Conservation (phyloP, 768 basidiomycete genomes). For the Rubroboletus pulcherrimus region DNA sequence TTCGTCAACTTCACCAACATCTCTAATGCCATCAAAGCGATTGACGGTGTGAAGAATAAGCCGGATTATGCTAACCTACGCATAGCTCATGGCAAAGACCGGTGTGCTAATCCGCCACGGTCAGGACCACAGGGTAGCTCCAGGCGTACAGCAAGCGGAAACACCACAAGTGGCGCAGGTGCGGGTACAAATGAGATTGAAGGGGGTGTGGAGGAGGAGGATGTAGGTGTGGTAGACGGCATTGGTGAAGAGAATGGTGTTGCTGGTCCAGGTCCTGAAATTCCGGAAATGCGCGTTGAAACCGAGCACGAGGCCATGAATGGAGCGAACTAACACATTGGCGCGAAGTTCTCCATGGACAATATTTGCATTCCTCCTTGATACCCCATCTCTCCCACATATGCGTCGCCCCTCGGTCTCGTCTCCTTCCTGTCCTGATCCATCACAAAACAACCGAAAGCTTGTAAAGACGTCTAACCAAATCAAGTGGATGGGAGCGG, state of each 20-base stretch:
- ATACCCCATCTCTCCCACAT: conserved; percentile 26
- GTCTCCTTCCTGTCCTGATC: conserved; percentile 20
- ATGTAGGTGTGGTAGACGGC: conserved; percentile 17
- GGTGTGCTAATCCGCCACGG: conserved; percentile 90
- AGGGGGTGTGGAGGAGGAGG: conserved; percentile 25
- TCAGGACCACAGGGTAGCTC: conserved; percentile 73
- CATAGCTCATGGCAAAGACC: conserved; percentile 93
- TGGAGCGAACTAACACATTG: conserved; percentile 19
- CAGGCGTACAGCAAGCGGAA: conserved; percentile 46
- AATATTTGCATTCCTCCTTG: conserved; percentile 29
- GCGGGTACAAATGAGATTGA: conserved; percentile 12
- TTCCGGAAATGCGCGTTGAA: conserved; percentile 45
- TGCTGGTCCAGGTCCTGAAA: conserved; percentile 25
- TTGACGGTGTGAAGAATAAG: conserved; percentile 89
- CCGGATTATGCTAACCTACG: conserved; percentile 86
- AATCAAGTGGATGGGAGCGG: conserved; percentile 42
- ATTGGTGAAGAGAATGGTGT: conserved; percentile 25
- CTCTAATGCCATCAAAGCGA: conserved; percentile 96
- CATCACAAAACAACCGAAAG: conserved; percentile 32
- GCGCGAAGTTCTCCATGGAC: conserved; percentile 20
- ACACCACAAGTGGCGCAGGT: conserved; percentile 24
- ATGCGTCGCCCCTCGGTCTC: conserved; percentile 25
- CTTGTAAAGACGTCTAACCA: conserved; percentile 29
- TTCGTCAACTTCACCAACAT: conserved; percentile 97
- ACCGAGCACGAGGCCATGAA: conserved; percentile 25